These are phyloP conservation scores for Coniophora puteana DNA, from an alignment of 1,284 basidiomycete species.

Conservation along the genomic window DNA sequence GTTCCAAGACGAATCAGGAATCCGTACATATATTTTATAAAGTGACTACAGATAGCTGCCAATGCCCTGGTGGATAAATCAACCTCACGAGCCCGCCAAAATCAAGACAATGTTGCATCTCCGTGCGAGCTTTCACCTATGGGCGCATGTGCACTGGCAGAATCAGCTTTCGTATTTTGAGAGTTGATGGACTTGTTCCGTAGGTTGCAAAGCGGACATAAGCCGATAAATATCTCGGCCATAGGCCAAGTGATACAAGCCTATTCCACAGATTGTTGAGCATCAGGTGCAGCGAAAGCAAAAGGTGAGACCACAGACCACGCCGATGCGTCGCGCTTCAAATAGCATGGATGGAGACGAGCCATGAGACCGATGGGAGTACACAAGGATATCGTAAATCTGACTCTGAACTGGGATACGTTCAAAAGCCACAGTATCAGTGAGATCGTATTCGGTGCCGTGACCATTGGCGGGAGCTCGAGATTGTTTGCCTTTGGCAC, in stretches of 20 bases:
- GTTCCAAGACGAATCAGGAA: conserved; percentile 1
- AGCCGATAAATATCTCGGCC: conserved; percentile 59
- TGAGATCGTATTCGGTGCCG: conserved; percentile 19
- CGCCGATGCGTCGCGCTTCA: conserved; percentile 52
- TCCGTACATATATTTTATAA: too few relatives aligned
- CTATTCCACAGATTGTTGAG: conserved; percentile 30
- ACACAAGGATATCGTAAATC: conserved; percentile 65
- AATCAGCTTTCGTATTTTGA: conserved; percentile 18
- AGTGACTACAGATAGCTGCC: too few relatives aligned
- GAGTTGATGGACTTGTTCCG: conserved; percentile 21
- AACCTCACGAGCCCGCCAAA: too few relatives aligned
- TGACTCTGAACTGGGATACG: conserved; percentile 62
- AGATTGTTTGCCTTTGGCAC: conserved; percentile 19
- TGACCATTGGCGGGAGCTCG: conserved; percentile 20
- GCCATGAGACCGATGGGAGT: conserved; percentile 57
- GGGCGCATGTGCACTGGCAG: conserved; percentile 7
- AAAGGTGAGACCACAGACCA: conserved; percentile 45
- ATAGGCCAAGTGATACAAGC: conserved; percentile 70
- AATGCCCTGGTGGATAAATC: too few relatives aligned
- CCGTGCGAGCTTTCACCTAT: conserved; percentile 11
- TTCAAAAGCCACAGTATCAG: conserved; percentile 45
- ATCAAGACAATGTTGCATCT: background rate
- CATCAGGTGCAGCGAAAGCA: conserved; percentile 6
- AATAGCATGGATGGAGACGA: conserved; percentile 50
- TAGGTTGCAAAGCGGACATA: conserved; percentile 60